Conservation (phyloP, 2,329 filamentous ascomycete species). For the Diaporthe velutina region DNA sequence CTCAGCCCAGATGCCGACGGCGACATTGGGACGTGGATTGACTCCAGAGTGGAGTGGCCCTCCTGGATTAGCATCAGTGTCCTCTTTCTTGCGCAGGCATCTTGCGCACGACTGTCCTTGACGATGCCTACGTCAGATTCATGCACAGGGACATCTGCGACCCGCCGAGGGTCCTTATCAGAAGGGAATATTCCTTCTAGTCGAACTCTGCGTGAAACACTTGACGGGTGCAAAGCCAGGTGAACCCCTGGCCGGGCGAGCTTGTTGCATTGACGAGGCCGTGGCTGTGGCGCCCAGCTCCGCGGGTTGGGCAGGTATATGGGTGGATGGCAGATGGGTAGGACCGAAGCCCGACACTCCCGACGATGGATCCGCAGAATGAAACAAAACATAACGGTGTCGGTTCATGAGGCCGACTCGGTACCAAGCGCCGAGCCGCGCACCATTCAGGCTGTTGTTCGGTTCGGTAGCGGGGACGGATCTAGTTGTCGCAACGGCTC, state of each 20-base stretch:
- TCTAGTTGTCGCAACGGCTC: background rate
- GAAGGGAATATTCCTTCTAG: slow-evolving; percentile 15
- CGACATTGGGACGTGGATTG: slow-evolving; percentile 1
- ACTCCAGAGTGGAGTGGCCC: slow-evolving; percentile 9
- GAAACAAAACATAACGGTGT: slow-evolving; percentile 22
- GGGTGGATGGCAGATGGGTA: background rate
- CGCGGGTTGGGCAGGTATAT: slow-evolving; percentile 1
- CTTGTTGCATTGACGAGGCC: slow-evolving; percentile 23
- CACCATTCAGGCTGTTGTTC: background rate
- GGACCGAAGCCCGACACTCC: background rate
- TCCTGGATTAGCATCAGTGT: background rate
- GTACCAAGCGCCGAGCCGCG: slow-evolving; percentile 7
- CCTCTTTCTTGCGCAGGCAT: background rate
- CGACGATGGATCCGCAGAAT: background rate
- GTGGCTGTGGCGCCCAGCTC: slow-evolving; percentile 22
- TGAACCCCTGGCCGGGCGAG: slow-evolving; percentile 11
- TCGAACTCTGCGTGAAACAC: slow-evolving; percentile 19
- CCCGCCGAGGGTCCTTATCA: slow-evolving; percentile 9
- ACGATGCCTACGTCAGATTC: slow-evolving; percentile 28
- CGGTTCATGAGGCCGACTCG: slow-evolving; percentile 21
- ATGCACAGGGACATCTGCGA: background rate
- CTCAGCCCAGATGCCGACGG: slow-evolving; percentile 18
- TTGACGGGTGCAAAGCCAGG: background rate
- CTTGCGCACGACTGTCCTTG: slow-evolving; percentile 7
- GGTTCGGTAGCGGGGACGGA: background rate